A percentile compares a stretch with the other conserved stretches of the same genome.
Evolutionary conservation across 139 green algal genomes (phyloP).

Genomic region (Chlorella sp.): DNA sequence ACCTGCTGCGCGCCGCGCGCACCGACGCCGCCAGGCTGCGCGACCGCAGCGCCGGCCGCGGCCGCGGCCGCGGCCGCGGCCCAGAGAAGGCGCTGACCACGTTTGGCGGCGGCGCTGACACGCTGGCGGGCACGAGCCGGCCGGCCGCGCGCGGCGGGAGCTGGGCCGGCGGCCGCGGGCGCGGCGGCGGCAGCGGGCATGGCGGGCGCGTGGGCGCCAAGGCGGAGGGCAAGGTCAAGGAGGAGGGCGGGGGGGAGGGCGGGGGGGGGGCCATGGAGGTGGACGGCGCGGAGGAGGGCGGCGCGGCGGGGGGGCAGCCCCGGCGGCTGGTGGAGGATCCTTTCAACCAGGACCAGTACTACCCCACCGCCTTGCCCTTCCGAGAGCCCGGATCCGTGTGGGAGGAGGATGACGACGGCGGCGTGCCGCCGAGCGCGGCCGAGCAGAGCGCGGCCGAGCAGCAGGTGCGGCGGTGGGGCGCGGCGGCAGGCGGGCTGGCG

Average conservation of each 20-base stretch:
- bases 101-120: slow-evolving; percentile 26
- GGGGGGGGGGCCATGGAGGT: neutral
- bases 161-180: slow-evolving; percentile 11
- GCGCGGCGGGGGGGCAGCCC: neutral
- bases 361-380: slow-evolving; percentile 57
- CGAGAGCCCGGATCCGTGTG: slow-evolving; percentile 26
- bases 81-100: too few relatives aligned
- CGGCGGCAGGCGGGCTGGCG: too few relatives aligned
- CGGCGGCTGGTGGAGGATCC: neutral
- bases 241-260: neutral
- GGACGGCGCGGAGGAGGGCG: neutral
- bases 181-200: too few relatives aligned
- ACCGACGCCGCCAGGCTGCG: slow-evolving; percentile 38
- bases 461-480: too few relatives aligned
- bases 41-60: slow-evolving; percentile 4
- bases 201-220: too few relatives aligned
- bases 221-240: neutral
- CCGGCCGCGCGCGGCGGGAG: neutral
- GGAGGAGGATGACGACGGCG: too few relatives aligned
- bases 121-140: neutral
- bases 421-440: too few relatives aligned
- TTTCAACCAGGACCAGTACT: slow-evolving; percentile 56
- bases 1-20: slow-evolving; percentile 51
- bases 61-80: neutral
- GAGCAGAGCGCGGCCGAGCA: too few relatives aligned